Conservation (phyloP, 2,329 filamentous ascomycete genomes). For the Diplodia corticola region DNA sequence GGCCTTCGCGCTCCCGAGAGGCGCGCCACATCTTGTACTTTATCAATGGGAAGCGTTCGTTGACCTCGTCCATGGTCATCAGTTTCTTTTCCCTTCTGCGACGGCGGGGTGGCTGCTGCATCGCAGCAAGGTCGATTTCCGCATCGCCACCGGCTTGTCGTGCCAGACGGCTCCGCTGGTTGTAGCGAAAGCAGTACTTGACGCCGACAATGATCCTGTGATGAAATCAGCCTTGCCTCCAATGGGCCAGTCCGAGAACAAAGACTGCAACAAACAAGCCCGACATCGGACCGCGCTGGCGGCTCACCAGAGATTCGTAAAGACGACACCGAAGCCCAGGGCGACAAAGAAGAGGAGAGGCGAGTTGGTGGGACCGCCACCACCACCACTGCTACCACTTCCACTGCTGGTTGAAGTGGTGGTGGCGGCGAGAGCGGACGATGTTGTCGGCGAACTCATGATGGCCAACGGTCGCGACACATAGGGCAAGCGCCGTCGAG, state of each 20-base stretch:
- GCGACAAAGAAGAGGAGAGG: conserved; percentile 91
- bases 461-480: not conserved
- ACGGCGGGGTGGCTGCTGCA: conserved; percentile 84
- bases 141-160: conserved; percentile 76
- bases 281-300: not conserved
- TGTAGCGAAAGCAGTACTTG: conserved; percentile 99
- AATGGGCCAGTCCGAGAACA: not conserved
- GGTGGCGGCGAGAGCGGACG: conserved; percentile 23
- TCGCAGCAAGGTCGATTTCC: conserved; percentile 80
- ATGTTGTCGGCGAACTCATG: conserved; percentile 22
- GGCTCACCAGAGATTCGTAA: conserved; percentile 94
- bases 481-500: not conserved
- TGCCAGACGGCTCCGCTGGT: conserved; percentile 83
- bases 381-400: conserved; percentile 33
- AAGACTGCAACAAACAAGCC: not conserved
- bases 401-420: conserved; percentile 24
- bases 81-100: conserved; percentile 94
- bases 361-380: conserved; percentile 62
- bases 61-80: conserved; percentile 99
- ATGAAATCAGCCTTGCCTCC: conserved; percentile 1
- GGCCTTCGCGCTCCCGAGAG: conserved; percentile 75
- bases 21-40: conserved; percentile 98
- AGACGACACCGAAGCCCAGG: conserved; percentile 94
- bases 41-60: conserved; percentile 90
- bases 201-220: conserved; percentile 97